Conservation (phyloP, 768 basidiomycete genomes). For the Russula compacta region DNA sequence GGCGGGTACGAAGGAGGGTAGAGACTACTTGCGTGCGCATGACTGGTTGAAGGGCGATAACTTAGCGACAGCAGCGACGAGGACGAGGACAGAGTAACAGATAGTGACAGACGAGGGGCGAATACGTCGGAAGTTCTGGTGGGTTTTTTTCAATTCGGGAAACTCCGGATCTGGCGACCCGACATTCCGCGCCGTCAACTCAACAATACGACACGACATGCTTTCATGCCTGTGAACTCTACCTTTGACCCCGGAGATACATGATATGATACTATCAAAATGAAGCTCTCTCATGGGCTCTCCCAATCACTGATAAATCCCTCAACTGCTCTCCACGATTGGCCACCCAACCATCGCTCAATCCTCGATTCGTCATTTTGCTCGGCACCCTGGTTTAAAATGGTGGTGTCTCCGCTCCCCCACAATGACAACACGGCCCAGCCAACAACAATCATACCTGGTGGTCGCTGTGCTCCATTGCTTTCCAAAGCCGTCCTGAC, state of each 20-base stretch:
- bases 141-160: slow-evolving; percentile 8
- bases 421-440: slow-evolving; percentile 82
- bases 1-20: slow-evolving; percentile 55
- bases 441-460: slow-evolving; percentile 93
- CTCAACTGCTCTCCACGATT: slow-evolving; percentile 55
- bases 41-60: not conserved
- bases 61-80: slow-evolving; percentile 12
- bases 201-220: no score
- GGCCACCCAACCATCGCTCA: slow-evolving; percentile 49
- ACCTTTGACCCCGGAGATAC: not conserved
- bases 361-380: slow-evolving; percentile 39
- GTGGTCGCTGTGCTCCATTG: slow-evolving; percentile 80
- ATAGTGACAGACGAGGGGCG: not conserved
- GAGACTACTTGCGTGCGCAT: slow-evolving; percentile 55
- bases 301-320: slow-evolving; percentile 45
- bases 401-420: slow-evolving; percentile 56
- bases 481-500: slow-evolving; percentile 64
- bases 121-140: slow-evolving; percentile 8
- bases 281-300: not conserved
- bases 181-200: not conserved
- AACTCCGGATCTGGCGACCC: slow-evolving; percentile 1
- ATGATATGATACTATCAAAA: not conserved
- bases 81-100: not conserved
- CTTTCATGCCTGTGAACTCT: not conserved
- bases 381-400: slow-evolving; percentile 53